These are phyloP conservation scores for Xylaria polymorpha DNA, from an alignment of 2,329 filamentous ascomycete species.

Conservation along the genomic window DNA sequence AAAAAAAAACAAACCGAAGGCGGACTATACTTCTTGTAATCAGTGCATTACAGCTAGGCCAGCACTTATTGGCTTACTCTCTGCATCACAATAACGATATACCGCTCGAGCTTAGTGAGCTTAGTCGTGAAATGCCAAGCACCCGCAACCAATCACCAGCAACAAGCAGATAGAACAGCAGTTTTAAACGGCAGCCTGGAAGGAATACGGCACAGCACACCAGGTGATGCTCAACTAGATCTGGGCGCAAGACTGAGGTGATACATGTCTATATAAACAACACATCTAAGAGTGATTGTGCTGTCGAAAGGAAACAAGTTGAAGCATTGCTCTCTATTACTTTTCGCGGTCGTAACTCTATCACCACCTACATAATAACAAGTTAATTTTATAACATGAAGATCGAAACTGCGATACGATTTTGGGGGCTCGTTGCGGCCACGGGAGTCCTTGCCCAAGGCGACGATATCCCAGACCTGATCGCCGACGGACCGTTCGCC, in stretches of 20 bases:
- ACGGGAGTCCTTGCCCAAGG: neutral
- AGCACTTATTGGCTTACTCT: neutral
- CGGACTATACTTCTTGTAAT: too few relatives aligned
- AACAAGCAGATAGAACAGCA: neutral
- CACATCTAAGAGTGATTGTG: too few relatives aligned
- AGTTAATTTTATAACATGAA: neutral
- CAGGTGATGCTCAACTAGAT: neutral
- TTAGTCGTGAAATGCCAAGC: neutral
- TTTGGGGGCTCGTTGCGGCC: neutral
- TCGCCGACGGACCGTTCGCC: slow-evolving; percentile 27
- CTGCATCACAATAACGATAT: too few relatives aligned
- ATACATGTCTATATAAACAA: neutral
- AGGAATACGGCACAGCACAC: slow-evolving; percentile 12
- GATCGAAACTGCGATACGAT: neutral
- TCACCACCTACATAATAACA: neutral
- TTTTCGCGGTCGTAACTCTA: neutral
- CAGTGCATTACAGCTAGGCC: too few relatives aligned
- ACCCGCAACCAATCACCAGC: neutral
- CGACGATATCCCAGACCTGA: slow-evolving; percentile 20
- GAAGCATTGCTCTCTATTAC: neutral
- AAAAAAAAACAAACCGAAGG: too few relatives aligned
- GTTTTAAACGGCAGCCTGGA: slow-evolving; percentile 22
- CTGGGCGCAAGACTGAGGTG: neutral
- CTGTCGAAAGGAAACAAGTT: neutral
- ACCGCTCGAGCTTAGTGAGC: too few relatives aligned